Evolutionary conservation across 2,329 filamentous ascomycete species (phyloP).

Genomic region (Tothia fuscella): DNA sequence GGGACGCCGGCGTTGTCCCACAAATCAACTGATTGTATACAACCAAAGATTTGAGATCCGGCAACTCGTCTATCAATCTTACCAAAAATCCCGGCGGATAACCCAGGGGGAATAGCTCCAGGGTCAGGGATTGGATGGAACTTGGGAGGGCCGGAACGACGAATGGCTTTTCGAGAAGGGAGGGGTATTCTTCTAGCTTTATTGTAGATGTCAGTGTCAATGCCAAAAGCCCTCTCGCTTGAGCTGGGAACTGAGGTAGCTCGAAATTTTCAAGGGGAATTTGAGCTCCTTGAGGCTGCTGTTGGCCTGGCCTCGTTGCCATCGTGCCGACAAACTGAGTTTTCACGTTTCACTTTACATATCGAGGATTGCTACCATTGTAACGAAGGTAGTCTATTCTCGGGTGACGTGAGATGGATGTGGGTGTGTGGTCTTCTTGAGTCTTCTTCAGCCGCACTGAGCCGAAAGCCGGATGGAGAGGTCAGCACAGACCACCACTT

Average conservation of each 20-base stretch:
- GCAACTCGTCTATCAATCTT: slow-evolving; percentile 26
- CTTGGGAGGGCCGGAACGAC: slow-evolving; percentile 27
- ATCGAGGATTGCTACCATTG: too few species aligned
- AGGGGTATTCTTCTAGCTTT: slow-evolving; percentile 34
- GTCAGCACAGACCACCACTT: too few species aligned
- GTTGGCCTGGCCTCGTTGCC: neutral
- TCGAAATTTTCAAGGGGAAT: slow-evolving; percentile 35
- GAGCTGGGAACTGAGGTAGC: slow-evolving; percentile 32
- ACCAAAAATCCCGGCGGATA: slow-evolving; percentile 34
- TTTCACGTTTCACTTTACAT: too few species aligned
- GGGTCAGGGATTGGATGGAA: slow-evolving; percentile 31
- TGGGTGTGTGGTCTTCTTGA: too few species aligned
- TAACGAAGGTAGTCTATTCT: too few species aligned
- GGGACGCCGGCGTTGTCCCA: slow-evolving; percentile 27
- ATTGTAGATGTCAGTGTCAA: slow-evolving; percentile 39
- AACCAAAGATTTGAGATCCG: slow-evolving; percentile 31
- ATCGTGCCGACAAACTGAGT: too few species aligned
- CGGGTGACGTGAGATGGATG: too few species aligned
- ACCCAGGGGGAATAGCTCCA: slow-evolving; percentile 38
- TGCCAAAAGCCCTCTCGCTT: slow-evolving; percentile 31
- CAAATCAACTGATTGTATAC: slow-evolving; percentile 35
- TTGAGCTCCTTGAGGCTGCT: slow-evolving; percentile 31
- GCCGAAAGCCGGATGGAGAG: too few species aligned
- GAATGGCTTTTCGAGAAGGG: slow-evolving; percentile 24
- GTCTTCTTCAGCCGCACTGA: too few species aligned